Evolutionary conservation across 1,284 basidiomycete genomes (phyloP).

Genomic region (Microbotryomycetes sp.): DNA sequence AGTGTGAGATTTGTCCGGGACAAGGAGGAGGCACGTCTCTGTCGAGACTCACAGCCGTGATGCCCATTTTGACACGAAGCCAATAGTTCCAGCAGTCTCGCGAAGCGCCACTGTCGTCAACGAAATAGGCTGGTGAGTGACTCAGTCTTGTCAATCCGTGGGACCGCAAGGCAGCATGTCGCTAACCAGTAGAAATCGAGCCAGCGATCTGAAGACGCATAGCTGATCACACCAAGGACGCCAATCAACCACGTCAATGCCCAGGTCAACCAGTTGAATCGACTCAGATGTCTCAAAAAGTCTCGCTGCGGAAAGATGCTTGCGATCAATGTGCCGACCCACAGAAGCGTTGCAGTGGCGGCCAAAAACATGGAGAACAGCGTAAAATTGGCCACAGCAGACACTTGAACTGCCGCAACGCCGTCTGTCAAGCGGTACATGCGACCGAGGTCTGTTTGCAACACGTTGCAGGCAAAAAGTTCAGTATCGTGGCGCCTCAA

Average conservation of each 20-base stretch:
- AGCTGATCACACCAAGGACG: constrained; percentile 7
- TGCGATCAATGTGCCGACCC: constrained; percentile 1
- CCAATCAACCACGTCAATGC: constrained; percentile 10
- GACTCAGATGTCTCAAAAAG: constrained; percentile 6
- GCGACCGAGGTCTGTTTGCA: not conserved
- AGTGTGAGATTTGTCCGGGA: not conserved
- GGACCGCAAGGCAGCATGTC: too few relatives aligned
- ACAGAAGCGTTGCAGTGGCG: not conserved
- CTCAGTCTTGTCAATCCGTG: not conserved
- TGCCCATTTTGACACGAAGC: not conserved
- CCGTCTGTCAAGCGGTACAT: not conserved
- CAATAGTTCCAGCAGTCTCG: not conserved
- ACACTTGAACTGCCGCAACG: not conserved
- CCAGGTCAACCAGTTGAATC: constrained; percentile 18
- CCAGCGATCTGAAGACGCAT: constrained; percentile 8
- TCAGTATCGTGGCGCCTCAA: too few relatives aligned
- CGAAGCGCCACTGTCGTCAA: not conserved
- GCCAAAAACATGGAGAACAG: constrained; percentile 3
- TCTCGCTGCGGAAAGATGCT: constrained; percentile 14
- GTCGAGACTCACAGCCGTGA: constrained; percentile 6
- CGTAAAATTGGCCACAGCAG: not conserved
- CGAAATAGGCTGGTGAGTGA: too few relatives aligned
- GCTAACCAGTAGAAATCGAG: not conserved
- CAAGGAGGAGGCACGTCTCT: not conserved
- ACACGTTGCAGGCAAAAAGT: not conserved